Base-by-base conservation (phyloP, 768 basidiomycete species). In the Serendipita sp. region DNA sequence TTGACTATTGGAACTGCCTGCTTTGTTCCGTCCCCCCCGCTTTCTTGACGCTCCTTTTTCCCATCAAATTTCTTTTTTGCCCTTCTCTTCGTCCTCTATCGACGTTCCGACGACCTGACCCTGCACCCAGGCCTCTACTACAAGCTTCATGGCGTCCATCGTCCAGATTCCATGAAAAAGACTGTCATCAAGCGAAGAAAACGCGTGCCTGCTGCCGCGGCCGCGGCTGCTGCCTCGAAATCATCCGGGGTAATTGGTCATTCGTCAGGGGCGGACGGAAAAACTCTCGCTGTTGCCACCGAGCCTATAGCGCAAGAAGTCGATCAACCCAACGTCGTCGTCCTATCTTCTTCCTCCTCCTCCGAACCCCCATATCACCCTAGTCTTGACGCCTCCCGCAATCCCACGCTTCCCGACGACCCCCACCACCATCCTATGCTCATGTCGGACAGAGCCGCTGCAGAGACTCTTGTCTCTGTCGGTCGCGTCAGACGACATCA, bases 91-190 rank as follows among this genome's bases (percentile, higher is more conserved):
- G 23, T 23, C 23, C 52, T 54, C 32, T 54, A 28, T 11, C 30
- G 18, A 13, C 13, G 45, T 51, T 51, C 48, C n/a, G 48, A 51
- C 30, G 48, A 18, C 13, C 18, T 46, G 11, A 13, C 48, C 48
- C 48, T 38, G 7, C 23, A 63, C 23, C 23, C 71, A 97, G 95
- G 95, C 65, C 82, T 99, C 7, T 99, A 98, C 77, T 96, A 91
- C 81, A 98, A 99, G 76, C 81, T 99, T 11, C 96, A 99, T 77
- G 92, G 93, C 56, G 91, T 90, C 1, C 93, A 97, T 70, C 85
- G 96, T 44, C 96, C 96, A 44, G 94, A 93, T 68, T 91, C 92
- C 67, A 95, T 99, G 93, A 98, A 96, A 76, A 97, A 98, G 79
- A 89, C 91, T 3, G 91, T 96, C 69, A 99, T 99, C 81, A 99